Base-by-base conservation (phyloP, 1,284 basidiomycete species). In the Wallemia ichthyophaga region DNA sequence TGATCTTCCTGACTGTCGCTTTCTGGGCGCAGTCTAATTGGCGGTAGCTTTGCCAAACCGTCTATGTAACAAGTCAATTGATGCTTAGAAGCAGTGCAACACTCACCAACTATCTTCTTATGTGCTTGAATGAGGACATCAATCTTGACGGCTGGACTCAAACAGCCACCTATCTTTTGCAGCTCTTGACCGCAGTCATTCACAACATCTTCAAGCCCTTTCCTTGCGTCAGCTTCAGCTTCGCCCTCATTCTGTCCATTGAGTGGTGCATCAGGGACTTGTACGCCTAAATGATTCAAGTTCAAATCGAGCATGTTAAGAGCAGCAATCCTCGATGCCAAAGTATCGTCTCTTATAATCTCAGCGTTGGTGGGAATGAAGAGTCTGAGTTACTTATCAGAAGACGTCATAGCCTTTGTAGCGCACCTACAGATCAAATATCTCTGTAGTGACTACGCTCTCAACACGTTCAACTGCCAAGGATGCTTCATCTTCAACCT, bases 271-370 rank as follows among this genome's bases (percentile, higher is more conserved):
- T 48, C 27, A 64, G 65, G 0, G 66, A 81, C 70, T 66, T 83
- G 71, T 2, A 95, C 75, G 2, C 89, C 91, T 0, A 96, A 76
- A 69, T 94, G 87, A 48, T 82, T 80, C 21, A 95, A 72, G 1
- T 78, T 76, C 0, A 96, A 72, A 66, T 94, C 89, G 0, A 94
- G 73, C 73, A 88, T 78, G 65, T 91, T 89, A 54, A 96, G 73
- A 0, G 87, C 89, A 11, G 85, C 85, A 24, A 95, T 81, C 2
- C 88, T 78, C 64, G 81, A 85, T 0, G 86, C 79, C 1, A 96
- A 72, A 0, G 85, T 82, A 65, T 86, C 85, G 65, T 95, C 87
- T 1, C 79, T 80, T 0, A 77, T 73, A 66, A 94, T 87, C 62
- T 86, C 83, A 0, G 83, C 81, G 0, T 74, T 74, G 1, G 77